These are phyloP conservation scores for Apium graveolens DNA, from an alignment of 129 eudicot species.

Conservation along the genomic window DNA sequence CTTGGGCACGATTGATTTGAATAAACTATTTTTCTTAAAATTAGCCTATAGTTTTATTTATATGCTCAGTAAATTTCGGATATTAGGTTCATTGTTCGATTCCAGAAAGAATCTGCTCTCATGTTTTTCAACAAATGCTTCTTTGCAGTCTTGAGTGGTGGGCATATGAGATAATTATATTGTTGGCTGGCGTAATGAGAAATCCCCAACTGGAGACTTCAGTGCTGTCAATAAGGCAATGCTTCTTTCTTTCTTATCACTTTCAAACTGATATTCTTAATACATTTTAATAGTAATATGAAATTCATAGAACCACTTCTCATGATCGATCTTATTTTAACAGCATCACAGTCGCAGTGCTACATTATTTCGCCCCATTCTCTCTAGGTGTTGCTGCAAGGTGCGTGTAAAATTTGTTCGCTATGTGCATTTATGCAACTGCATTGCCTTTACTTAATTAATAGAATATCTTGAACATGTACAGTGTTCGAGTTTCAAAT, in stretches of 20 bases:
- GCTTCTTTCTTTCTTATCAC: neutral
- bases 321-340: neutral
- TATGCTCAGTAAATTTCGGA: neutral
- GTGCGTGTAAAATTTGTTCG: neutral
- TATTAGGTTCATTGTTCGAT: neutral
- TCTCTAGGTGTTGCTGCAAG: constrained; percentile 11
- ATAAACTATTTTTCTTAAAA: neutral
- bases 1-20: neutral
- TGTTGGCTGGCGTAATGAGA: constrained; percentile 3
- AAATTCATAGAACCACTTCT: neutral
- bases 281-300: neutral
- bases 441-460: neutral
- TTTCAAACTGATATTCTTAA: neutral
- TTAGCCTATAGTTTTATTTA: neutral
- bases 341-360: constrained; percentile 4
- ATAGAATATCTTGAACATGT: neutral
- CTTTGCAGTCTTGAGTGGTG: constrained; percentile 10
- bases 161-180: constrained; percentile 9
- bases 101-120: neutral
- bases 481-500: constrained; percentile 6
- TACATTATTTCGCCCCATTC: neutral
- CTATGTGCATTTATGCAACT: neutral
- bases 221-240: constrained; percentile 5
- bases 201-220: constrained; percentile 12
- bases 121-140: neutral